Evolutionary conservation across 140 eudicot species (phyloP).

Genomic region (Anethum foeniculum): DNA sequence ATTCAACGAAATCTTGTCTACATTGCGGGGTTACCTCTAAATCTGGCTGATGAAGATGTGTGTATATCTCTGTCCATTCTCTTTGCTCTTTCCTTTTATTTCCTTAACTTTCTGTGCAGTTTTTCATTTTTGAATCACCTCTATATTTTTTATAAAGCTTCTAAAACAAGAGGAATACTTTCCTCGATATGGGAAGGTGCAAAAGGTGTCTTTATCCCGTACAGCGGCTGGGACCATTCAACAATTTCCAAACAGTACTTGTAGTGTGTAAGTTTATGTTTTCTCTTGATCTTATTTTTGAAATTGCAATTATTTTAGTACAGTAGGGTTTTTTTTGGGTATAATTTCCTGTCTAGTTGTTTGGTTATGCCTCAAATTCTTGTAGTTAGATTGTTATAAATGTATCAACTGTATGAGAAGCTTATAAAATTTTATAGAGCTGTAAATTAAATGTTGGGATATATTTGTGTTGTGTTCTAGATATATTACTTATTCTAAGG

Average conservation of each 20-base stretch:
- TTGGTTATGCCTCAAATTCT: slow-evolving; percentile 16
- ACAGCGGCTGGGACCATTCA: slow-evolving; percentile 79
- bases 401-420: not conserved
- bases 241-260: slow-evolving; percentile 71
- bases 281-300: not conserved
- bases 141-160: slow-evolving; percentile 41
- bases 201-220: slow-evolving; percentile 91
- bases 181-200: slow-evolving; percentile 86
- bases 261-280: slow-evolving; percentile 75
- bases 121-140: not conserved
- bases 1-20: slow-evolving; percentile 79
- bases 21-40: slow-evolving; percentile 71
- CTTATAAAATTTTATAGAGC: not conserved
- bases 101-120: not conserved
- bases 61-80: not conserved
- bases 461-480: not conserved
- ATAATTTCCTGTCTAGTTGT: not conserved
- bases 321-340: not conserved
- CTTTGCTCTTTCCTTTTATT: not conserved
- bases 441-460: not conserved
- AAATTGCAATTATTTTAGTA: not conserved
- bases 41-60: slow-evolving; percentile 86
- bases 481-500: slow-evolving; percentile 8
- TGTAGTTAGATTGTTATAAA: slow-evolving; percentile 26
- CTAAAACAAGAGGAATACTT: slow-evolving; percentile 71